phyloP scores from a whole-genome alignment of 164 flowering plant genomes.

The Stephania yunnanensis region DNA sequence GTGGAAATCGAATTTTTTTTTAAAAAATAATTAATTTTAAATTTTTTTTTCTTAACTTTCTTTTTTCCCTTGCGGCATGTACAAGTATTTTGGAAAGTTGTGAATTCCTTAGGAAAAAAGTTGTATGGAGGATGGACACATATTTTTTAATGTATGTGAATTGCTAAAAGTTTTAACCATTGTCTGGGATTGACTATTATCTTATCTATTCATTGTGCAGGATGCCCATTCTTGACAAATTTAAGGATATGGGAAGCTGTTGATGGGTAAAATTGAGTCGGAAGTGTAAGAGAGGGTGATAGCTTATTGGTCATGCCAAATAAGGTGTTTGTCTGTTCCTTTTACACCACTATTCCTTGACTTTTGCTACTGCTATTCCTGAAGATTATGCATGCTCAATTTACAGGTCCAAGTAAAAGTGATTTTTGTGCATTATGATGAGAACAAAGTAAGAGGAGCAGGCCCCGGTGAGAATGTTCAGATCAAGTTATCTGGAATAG shows the following conservation, averaged over 20 bases:
- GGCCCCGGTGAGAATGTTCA: constrained; percentile 95
- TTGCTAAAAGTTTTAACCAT: background rate
- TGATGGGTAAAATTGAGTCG: constrained; percentile 98
- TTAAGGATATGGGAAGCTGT: constrained; percentile 98
- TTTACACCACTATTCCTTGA: background rate
- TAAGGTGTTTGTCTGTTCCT: constrained; percentile 44
- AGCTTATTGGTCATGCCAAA: constrained; percentile 83
- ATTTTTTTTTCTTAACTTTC: no score
- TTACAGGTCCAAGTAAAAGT: constrained; percentile 81
- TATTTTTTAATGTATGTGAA: background rate
- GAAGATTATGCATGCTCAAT: constrained; percentile 3
- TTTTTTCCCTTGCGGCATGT: background rate
- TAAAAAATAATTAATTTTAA: no score
- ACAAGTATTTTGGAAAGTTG: background rate
- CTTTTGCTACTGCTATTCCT: background rate
- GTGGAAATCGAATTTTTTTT: no score
- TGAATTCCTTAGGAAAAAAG: background rate
- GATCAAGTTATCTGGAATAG: constrained; percentile 72
- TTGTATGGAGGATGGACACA: background rate
- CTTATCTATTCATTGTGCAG: constrained; percentile 43
- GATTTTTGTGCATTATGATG: constrained; percentile 64
- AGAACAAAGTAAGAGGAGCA: constrained; percentile 60
- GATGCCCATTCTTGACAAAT: constrained; percentile 95
- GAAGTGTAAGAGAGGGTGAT: constrained; percentile 83
- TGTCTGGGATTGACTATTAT: no score